These are phyloP conservation scores for Fonsecaea nubica DNA, from an alignment of 2,329 filamentous ascomycete genomes.

Conservation along the genomic window DNA sequence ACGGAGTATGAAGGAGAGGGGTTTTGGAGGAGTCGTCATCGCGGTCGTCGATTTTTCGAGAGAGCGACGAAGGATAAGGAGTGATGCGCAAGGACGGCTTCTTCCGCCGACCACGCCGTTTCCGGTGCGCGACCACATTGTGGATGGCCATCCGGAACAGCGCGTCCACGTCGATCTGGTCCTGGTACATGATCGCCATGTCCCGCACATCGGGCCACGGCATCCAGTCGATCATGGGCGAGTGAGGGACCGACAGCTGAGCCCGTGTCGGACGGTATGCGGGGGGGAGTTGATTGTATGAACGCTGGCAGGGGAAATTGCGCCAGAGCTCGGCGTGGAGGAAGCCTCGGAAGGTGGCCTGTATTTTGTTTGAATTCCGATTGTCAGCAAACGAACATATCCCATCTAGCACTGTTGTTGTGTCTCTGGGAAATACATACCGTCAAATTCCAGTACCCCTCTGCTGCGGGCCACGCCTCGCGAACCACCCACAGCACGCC, in stretches of 20 bases:
- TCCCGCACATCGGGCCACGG: constrained; percentile 64
- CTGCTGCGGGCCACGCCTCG: constrained; percentile 29
- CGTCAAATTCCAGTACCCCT: constrained; percentile 32
- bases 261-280: constrained; percentile 59
- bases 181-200: constrained; percentile 52
- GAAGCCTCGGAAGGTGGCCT: constrained; percentile 30
- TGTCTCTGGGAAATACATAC: constrained; percentile 2
- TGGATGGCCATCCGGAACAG: constrained; percentile 28
- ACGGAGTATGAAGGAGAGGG: too few species aligned
- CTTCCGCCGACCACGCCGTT: neutral
- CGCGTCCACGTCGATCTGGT: constrained; percentile 30
- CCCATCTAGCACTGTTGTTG: too few species aligned
- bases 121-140: constrained; percentile 30
- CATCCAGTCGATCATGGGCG: constrained; percentile 63
- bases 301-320: constrained; percentile 34
- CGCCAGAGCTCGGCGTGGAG: constrained; percentile 28
- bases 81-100: neutral
- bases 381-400: neutral
- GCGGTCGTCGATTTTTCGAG: neutral
- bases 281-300: constrained; percentile 50
- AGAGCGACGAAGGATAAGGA: neutral
- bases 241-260: constrained; percentile 60
- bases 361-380: neutral
- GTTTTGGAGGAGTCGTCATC: neutral
- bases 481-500: constrained; percentile 30